These are phyloP conservation scores for Hanseniaspora vineae DNA, from an alignment of 805 yeast species.

Conservation along the genomic window DNA sequence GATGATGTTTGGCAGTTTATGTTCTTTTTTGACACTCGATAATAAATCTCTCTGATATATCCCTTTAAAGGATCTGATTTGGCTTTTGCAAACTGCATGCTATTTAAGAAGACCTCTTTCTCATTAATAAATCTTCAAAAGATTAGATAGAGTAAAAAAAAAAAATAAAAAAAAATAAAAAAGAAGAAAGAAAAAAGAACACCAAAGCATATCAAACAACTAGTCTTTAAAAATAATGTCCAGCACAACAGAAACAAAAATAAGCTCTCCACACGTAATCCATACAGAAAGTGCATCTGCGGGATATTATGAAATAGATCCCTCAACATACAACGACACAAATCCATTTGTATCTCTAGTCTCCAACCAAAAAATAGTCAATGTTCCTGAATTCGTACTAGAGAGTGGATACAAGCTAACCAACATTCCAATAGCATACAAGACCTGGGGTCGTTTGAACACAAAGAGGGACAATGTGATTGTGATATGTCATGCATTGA, in stretches of 20 bases:
- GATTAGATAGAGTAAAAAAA: no score
- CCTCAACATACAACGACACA: conserved; percentile 10
- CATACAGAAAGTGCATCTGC: background rate
- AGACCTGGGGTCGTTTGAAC: conserved; percentile 87
- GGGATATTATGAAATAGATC: conserved; percentile 9
- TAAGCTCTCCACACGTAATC: no score
- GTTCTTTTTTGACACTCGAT: no score
- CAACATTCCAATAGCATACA: conserved; percentile 85
- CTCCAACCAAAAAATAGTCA: conserved; percentile 62
- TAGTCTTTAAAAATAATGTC: background rate
- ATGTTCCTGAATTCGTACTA: conserved; percentile 57
- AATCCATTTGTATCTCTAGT: conserved; percentile 67
- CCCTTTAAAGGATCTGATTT: no score
- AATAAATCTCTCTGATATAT: no score
- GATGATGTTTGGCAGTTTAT: no score
- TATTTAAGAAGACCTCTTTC: no score
- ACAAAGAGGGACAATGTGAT: conserved; percentile 57
- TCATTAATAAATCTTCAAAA: no score
- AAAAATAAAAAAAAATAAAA: background rate
- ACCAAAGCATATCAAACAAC: no score
- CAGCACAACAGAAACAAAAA: background rate
- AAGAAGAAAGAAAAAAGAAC: background rate
- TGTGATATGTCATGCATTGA: conserved; percentile 90
- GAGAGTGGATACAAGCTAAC: conserved; percentile 62
- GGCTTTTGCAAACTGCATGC: no score